These are phyloP conservation scores for Colletotrichum sp. DNA, from an alignment of 2,329 filamentous ascomycete species.

Conservation along the genomic window DNA sequence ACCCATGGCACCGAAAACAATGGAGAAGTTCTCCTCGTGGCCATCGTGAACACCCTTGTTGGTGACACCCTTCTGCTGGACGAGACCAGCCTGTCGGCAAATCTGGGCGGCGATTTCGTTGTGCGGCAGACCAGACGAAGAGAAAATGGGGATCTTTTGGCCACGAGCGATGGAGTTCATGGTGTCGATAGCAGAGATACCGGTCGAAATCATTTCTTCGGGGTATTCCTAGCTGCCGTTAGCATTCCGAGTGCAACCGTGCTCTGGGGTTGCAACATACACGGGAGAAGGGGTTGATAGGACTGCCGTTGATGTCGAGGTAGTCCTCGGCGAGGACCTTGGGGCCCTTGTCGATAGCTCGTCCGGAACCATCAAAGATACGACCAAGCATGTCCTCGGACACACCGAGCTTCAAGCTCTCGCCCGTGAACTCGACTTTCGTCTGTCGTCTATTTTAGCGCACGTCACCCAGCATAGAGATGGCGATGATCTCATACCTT, in stretches of 20 bases:
- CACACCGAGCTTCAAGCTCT: slow-evolving; percentile 97
- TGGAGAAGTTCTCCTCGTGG: slow-evolving; percentile 99
- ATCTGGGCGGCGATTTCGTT: slow-evolving; percentile 99
- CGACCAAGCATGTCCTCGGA: slow-evolving; percentile 99
- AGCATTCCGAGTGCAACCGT: slow-evolving; percentile 6
- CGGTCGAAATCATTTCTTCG: slow-evolving; percentile 99
- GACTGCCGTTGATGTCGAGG: slow-evolving; percentile 97
- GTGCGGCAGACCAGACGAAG: slow-evolving; percentile 95
- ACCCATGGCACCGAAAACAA: slow-evolving; percentile 99
- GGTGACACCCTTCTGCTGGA: slow-evolving; percentile 76
- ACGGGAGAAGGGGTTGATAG: slow-evolving; percentile 97
- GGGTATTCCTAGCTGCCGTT: slow-evolving; percentile 77
- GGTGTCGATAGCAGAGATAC: slow-evolving; percentile 98
- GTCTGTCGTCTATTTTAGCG: slow-evolving; percentile 62
- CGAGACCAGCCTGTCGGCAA: slow-evolving; percentile 93
- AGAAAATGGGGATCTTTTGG: slow-evolving; percentile 99
- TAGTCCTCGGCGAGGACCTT: slow-evolving; percentile 98
- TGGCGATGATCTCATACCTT: slow-evolving; percentile 66
- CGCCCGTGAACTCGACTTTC: slow-evolving; percentile 94
- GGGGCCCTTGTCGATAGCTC: slow-evolving; percentile 98
- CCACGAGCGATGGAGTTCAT: slow-evolving; percentile 99
- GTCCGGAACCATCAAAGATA: slow-evolving; percentile 97
- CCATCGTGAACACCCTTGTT: slow-evolving; percentile 96
- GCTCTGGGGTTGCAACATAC: slow-evolving; percentile 54
- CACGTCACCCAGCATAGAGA: background rate